These are phyloP conservation scores for Lanmaoa rubissima DNA, from an alignment of 768 basidiomycete genomes.

Conservation along the genomic window DNA sequence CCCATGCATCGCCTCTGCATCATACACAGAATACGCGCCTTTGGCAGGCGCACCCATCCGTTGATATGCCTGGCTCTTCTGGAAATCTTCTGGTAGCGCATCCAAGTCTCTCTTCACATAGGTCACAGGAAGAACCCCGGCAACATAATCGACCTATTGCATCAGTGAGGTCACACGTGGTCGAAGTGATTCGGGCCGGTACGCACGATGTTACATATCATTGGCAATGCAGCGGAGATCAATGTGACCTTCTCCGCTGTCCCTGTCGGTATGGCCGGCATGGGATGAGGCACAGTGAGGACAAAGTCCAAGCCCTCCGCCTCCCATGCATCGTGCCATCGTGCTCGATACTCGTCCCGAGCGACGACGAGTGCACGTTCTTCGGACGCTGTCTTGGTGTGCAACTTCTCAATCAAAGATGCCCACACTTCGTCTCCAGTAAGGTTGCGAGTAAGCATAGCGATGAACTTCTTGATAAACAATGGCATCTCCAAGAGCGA, in stretches of 20 bases:
- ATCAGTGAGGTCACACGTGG: background rate
- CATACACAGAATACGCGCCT: slow-evolving; percentile 52
- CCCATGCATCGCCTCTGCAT: slow-evolving; percentile 62
- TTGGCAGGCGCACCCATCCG: slow-evolving; percentile 44
- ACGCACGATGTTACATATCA: slow-evolving; percentile 47
- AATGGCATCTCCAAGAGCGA: slow-evolving; percentile 27
- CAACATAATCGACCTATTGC: slow-evolving; percentile 50
- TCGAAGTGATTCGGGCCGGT: background rate
- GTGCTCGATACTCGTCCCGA: slow-evolving; percentile 22
- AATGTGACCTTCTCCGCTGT: slow-evolving; percentile 35
- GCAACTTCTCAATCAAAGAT: slow-evolving; percentile 36
- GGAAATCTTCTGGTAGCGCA: slow-evolving; percentile 33
- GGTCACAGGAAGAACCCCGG: slow-evolving; percentile 60
- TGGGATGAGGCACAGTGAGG: slow-evolving; percentile 38
- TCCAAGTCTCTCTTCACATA: slow-evolving; percentile 48
- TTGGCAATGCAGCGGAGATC: slow-evolving; percentile 32
- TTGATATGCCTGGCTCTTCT: slow-evolving; percentile 21
- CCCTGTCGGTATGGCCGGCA: slow-evolving; percentile 39
- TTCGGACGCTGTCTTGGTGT: slow-evolving; percentile 27
- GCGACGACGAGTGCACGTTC: slow-evolving; percentile 30
- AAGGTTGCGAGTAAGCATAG: slow-evolving; percentile 36
- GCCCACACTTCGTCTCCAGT: slow-evolving; percentile 28
- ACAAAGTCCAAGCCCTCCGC: slow-evolving; percentile 41
- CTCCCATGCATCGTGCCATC: slow-evolving; percentile 40
- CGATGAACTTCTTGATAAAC: slow-evolving; percentile 43